Percentiles rank a stretch among this genome's conserved stretches.
Evolutionary conservation across 345 rosid genomes (phyloP).

Genomic region (Pseudoturritis turrita): DNA sequence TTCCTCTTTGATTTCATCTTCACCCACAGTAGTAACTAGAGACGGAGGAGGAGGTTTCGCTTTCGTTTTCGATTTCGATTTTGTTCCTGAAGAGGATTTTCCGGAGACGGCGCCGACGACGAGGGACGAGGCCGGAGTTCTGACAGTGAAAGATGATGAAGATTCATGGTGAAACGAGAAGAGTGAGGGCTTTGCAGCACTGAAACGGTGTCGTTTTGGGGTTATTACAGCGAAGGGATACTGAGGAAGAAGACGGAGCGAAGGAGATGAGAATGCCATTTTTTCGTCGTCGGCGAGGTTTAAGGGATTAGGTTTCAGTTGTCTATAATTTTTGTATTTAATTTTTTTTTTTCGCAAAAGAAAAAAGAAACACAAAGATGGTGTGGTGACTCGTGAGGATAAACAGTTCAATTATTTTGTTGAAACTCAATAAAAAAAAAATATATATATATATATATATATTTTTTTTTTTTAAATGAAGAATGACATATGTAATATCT

Average conservation of each 20-base stretch:
- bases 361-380: too few relatives aligned
- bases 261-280: slow-evolving; percentile 48
- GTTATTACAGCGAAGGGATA: background rate
- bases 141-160: slow-evolving; percentile 3
- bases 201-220: slow-evolving; percentile 22
- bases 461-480: background rate
- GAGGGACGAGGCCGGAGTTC: background rate
- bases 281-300: slow-evolving; percentile 30
- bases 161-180: slow-evolving; percentile 7
- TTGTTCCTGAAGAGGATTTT: slow-evolving; percentile 19
- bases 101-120: slow-evolving; percentile 24
- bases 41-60: slow-evolving; percentile 32
- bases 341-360: background rate
- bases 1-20: slow-evolving; percentile 14
- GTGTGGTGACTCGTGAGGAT: too few relatives aligned
- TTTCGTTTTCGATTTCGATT: slow-evolving; percentile 24
- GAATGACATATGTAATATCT: background rate
- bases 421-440: too few relatives aligned
- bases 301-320: slow-evolving; percentile 33
- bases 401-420: background rate
- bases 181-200: background rate
- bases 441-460: too few relatives aligned
- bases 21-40: slow-evolving; percentile 11
- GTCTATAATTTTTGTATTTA: background rate
- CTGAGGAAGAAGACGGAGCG: slow-evolving; percentile 35